These are phyloP conservation scores for Clonostachys chloroleuca DNA, from an alignment of 2,329 filamentous ascomycete genomes.

Conservation along the genomic window DNA sequence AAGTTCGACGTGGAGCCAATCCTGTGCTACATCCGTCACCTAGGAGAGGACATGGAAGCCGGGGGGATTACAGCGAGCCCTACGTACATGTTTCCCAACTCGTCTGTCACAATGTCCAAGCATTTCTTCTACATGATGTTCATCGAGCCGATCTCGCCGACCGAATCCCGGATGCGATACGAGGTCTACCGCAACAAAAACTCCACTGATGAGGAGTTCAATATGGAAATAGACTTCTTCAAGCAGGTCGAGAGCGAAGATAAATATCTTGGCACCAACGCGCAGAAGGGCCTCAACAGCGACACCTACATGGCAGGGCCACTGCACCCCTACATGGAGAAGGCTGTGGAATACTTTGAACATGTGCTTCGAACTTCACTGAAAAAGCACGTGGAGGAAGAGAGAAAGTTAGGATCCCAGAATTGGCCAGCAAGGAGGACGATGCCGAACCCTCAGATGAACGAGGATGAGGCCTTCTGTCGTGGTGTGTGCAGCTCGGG, in stretches of 20 bases:
- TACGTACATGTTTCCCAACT: constrained; percentile 44
- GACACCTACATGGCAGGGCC: constrained; percentile 60
- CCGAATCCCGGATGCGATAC: constrained; percentile 3
- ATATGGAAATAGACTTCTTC: constrained; percentile 40
- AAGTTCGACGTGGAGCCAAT: constrained; percentile 39
- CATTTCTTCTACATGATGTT: constrained; percentile 6
- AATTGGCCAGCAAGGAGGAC: too few relatives aligned
- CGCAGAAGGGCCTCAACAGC: constrained; percentile 56
- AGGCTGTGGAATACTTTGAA: not conserved
- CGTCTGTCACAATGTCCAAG: constrained; percentile 15
- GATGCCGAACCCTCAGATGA: too few relatives aligned
- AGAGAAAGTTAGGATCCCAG: too few relatives aligned
- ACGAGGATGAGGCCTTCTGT: too few relatives aligned
- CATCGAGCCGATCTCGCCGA: constrained; percentile 9
- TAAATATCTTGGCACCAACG: constrained; percentile 54
- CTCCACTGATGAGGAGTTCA: constrained; percentile 39
- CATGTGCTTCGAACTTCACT: too few relatives aligned
- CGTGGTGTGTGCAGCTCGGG: too few relatives aligned
- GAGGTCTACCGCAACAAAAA: constrained; percentile 45
- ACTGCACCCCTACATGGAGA: constrained; percentile 54
- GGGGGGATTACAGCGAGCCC: constrained; percentile 42
- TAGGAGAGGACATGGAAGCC: constrained; percentile 40
- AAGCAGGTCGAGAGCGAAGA: constrained; percentile 50
- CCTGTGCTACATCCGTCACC: constrained; percentile 42
- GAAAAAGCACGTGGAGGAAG: too few relatives aligned